phyloP scores from a whole-genome alignment of 495 filamentous ascomycete genomes.

The Penicillium maclennaniae region DNA sequence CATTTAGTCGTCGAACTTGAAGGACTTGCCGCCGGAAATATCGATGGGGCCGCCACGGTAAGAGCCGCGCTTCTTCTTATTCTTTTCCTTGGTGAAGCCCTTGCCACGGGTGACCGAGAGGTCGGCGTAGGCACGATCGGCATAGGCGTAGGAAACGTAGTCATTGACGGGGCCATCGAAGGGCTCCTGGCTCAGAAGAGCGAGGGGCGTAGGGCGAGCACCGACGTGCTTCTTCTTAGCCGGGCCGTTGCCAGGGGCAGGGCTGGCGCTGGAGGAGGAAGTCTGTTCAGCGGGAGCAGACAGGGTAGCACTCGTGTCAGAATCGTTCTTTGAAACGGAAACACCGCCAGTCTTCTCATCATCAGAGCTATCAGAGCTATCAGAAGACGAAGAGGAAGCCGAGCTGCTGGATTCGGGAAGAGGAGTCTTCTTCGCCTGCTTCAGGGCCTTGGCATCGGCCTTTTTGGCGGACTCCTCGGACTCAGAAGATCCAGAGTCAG shows the following conservation, averaged over 20 bases:
- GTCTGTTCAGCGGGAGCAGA: conserved; percentile 32
- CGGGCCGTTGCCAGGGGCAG: conserved; percentile 40
- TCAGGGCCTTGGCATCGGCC: conserved; percentile 35
- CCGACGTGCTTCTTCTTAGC: conserved; percentile 50
- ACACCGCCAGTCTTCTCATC: conserved; percentile 21
- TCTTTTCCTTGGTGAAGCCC: conserved; percentile 99
- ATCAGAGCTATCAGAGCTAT: conserved; percentile 15
- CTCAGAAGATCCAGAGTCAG: conserved; percentile 34
- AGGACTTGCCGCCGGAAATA: conserved; percentile 60
- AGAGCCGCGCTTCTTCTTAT: conserved; percentile 83
- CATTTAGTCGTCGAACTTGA: conserved; percentile 81
- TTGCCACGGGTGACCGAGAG: conserved; percentile 89
- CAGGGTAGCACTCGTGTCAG: conserved; percentile 32
- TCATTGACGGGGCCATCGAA: conserved; percentile 58
- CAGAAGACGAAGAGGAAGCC: conserved; percentile 1
- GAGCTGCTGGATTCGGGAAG: conserved; percentile 41
- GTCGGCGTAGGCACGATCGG: conserved; percentile 79
- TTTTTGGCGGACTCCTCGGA: conserved; percentile 30
- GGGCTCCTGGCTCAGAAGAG: conserved; percentile 42
- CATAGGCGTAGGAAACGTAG: conserved; percentile 82
- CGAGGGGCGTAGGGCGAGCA: conserved; percentile 43
- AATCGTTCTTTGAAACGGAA: conserved; percentile 11
- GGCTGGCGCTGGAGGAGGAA: conserved; percentile 41
- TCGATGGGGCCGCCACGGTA: conserved; percentile 85
- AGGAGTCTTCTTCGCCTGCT: conserved; percentile 51